Evolutionary conservation across 371 early-diverging fungal species (phyloP).

Genomic region (Syncephalastrum contaminatum): DNA sequence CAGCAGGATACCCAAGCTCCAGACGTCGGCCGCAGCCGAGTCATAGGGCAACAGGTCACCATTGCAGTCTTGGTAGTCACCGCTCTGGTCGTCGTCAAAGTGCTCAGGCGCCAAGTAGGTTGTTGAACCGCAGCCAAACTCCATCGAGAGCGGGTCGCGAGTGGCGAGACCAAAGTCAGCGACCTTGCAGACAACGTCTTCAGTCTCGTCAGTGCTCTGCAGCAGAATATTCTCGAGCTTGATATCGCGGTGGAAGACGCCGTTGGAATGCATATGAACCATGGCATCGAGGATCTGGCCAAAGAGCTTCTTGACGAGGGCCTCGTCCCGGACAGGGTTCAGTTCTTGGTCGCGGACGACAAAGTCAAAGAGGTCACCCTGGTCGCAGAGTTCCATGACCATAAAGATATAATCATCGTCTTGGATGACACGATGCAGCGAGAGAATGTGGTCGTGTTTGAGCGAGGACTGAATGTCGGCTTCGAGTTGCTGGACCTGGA

Average conservation of each 20-base stretch:
- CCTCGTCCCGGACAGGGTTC: conserved; percentile 30
- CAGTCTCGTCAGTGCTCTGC: conserved; percentile 28
- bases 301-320: conserved; percentile 46
- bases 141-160: conserved; percentile 63
- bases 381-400: conserved; percentile 65
- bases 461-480: conserved; percentile 69
- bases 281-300: conserved; percentile 58
- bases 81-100: conserved; percentile 52
- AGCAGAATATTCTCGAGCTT: conserved; percentile 81
- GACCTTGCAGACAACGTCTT: conserved; percentile 62
- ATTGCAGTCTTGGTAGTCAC: conserved; percentile 17
- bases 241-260: conserved; percentile 75
- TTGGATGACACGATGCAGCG: conserved; percentile 53
- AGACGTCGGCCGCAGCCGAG: conserved; percentile 70
- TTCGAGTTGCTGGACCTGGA: conserved; percentile 72
- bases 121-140: conserved; percentile 79
- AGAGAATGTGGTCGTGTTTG: conserved; percentile 68
- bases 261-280: conserved; percentile 51
- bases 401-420: conserved; percentile 52
- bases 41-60: conserved; percentile 45
- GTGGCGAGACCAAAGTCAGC: conserved; percentile 89
- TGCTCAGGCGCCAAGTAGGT: conserved; percentile 70
- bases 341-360: conserved; percentile 46
- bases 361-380: conserved; percentile 65
- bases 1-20: conserved; percentile 78